Evolutionary conservation across 768 basidiomycete species (phyloP).

Genomic region (Solioccasus polychromus): DNA sequence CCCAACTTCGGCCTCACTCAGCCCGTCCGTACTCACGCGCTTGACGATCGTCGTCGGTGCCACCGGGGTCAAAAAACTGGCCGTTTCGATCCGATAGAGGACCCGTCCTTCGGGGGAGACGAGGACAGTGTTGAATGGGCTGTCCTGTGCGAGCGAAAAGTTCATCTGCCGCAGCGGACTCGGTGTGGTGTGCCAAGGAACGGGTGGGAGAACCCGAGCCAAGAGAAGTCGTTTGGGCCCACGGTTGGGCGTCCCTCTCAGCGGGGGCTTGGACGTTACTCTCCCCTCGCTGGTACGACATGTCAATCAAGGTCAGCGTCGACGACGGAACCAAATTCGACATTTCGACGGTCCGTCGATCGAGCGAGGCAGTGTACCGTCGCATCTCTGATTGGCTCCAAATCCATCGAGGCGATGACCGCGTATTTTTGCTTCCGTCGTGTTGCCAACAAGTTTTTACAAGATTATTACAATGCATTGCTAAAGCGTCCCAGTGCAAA

Average conservation of each 20-base stretch:
- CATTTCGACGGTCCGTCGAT: too few species aligned
- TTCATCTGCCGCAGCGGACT: constrained; percentile 19
- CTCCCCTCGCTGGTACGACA: too few species aligned
- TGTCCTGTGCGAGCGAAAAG: constrained; percentile 31
- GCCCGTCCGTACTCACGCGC: constrained; percentile 22
- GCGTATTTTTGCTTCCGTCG: constrained; percentile 4
- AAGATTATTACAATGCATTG: constrained; percentile 4
- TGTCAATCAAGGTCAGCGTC: too few species aligned
- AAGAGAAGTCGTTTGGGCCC: too few species aligned
- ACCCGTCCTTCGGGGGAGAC: constrained; percentile 29
- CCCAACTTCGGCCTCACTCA: constrained; percentile 26
- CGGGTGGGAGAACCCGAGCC: too few species aligned
- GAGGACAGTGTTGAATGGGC: constrained; percentile 31
- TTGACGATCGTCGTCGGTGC: constrained; percentile 23
- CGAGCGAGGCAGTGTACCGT: constrained; percentile 30
- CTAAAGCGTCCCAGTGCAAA: neutral
- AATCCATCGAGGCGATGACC: too few species aligned
- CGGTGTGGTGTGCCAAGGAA: too few species aligned
- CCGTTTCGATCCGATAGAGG: constrained; percentile 31
- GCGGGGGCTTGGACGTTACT: too few species aligned
- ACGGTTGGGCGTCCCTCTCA: too few species aligned
- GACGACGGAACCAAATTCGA: too few species aligned
- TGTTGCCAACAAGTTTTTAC: constrained; percentile 3
- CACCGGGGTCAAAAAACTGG: constrained; percentile 9
- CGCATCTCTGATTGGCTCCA: constrained; percentile 23